Base-by-base conservation (phyloP, 768 basidiomycete species). In the Tylopilus plumbeoviolaceoides region DNA sequence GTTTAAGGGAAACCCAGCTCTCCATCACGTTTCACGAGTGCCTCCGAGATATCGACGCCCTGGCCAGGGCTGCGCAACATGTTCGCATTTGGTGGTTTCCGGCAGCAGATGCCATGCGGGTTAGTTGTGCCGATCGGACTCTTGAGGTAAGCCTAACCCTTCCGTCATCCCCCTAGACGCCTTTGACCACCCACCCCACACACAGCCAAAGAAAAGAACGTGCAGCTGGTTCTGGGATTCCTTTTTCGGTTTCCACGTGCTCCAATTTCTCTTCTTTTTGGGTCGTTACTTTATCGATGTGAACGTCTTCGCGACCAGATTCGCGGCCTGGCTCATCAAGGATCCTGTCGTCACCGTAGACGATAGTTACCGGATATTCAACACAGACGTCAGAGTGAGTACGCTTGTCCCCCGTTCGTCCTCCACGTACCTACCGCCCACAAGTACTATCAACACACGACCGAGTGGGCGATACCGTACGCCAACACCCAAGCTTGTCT, bases 11-110 rank as follows among this genome's bases (percentile, higher is more conserved):
- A 63, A 69, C 76, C 0, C 86, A 87, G 58, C 76, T 79, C 53
- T 76, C 83, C 14, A 64, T 81, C 31, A 58, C 73, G 11, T 91
- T 95, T 61, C 81, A 83, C 38, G 73, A 82, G n/a, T 79, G 82
- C 57, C 63, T 90, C 49, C 60, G 69, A 27, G 70, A 76, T 48
- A 63, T 91, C n/a, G 80, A 87, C 52, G 54, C 67, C 3, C 65
- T 89, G 46, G 81, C 77, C 27, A 63, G 60, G 46, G 74, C 83
- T n/a, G 84, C 89, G 2, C 82, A 99, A 69, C 92, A 97, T 66
- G 89, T 91, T n/a, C 78, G 93, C 17, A 77, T 93, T 17, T 97
- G 91, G 91, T 99, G 95, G 95, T 95, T 85, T 72, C 93, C 95
- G 3, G 84, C 88, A 45, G 78, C 83, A 14, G 85, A 85, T 53